Conservation (phyloP, 2,329 filamentous ascomycete genomes). For the Colletotrichum sp. region DNA sequence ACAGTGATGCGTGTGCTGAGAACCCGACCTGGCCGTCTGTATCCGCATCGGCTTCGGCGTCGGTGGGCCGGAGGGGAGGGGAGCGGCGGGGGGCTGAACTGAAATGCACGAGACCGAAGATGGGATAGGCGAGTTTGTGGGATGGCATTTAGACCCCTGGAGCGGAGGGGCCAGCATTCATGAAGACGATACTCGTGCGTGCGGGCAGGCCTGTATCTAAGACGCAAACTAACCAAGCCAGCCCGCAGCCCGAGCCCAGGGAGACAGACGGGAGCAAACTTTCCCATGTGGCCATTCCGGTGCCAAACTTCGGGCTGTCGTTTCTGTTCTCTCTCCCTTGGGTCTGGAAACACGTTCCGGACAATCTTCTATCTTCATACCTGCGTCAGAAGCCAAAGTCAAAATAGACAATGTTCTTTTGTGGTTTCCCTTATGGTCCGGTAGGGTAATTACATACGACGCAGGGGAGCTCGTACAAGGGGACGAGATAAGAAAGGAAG, state of each 20-base stretch:
- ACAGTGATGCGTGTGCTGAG: not conserved
- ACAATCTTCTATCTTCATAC: not conserved
- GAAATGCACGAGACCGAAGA: not conserved
- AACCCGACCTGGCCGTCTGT: not conserved
- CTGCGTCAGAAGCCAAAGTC: not conserved
- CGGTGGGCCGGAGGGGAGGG: not conserved
- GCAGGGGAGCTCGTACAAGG: not conserved
- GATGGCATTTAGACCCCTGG: conserved; percentile 14
- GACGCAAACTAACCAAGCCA: not conserved
- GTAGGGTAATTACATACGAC: not conserved
- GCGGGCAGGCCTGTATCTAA: not conserved
- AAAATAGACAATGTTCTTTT: not conserved
- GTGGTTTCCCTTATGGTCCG: no score
- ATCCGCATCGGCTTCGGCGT: not conserved
- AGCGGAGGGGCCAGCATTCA: not conserved
- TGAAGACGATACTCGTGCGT: not conserved
- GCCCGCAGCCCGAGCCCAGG: not conserved
- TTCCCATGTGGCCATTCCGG: conserved; percentile 4
- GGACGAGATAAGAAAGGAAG: not conserved
- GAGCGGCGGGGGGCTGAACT: not conserved
- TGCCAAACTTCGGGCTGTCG: not conserved
- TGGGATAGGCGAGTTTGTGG: conserved; percentile 8
- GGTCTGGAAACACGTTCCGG: not conserved
- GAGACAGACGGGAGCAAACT: not conserved
- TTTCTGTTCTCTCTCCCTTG: conserved; percentile 12